Evolutionary conservation across 768 basidiomycete species (phyloP).

Genomic region (Auricularia cornea): DNA sequence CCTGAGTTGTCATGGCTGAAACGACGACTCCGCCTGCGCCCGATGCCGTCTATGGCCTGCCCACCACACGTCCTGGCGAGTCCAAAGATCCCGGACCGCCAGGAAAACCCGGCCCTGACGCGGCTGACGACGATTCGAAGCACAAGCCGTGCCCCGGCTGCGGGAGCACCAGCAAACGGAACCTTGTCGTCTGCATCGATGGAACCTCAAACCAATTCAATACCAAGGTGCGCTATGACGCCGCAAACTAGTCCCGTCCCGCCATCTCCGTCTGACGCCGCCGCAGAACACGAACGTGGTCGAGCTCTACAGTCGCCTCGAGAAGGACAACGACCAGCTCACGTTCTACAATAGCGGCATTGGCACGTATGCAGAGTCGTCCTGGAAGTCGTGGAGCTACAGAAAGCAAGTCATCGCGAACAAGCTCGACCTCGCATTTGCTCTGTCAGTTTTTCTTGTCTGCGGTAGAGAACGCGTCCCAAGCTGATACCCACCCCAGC

Average conservation of each 20-base stretch:
- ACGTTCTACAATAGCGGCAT: conserved; percentile 32
- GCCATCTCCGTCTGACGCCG: too few species aligned
- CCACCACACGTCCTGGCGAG: too few species aligned
- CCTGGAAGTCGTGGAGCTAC: conserved; percentile 13
- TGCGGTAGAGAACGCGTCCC: conserved; percentile 19
- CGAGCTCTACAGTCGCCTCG: conserved; percentile 30
- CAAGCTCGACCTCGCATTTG: conserved; percentile 29
- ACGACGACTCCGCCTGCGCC: too few species aligned
- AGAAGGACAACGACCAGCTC: conserved; percentile 14
- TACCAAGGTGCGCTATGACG: conserved; percentile 5
- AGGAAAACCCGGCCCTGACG: too few species aligned
- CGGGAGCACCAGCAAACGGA: background rate
- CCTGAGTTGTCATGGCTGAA: too few species aligned
- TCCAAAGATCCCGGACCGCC: too few species aligned
- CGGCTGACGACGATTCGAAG: too few species aligned
- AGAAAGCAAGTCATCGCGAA: conserved; percentile 16
- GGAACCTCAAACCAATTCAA: conserved; percentile 25
- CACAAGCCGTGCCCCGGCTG: too few species aligned
- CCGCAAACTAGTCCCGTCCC: background rate
- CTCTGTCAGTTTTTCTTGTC: conserved; percentile 20
- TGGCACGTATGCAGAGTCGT: conserved; percentile 26
- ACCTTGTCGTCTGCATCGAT: conserved; percentile 12
- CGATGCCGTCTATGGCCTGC: too few species aligned
- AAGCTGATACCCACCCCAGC: too few species aligned
- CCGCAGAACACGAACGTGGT: conserved; percentile 35